Percentiles rank a stretch among this genome's conserved stretches.
phyloP scores from a whole-genome alignment of 179 eudicot species.

The Silene coronaria region DNA sequence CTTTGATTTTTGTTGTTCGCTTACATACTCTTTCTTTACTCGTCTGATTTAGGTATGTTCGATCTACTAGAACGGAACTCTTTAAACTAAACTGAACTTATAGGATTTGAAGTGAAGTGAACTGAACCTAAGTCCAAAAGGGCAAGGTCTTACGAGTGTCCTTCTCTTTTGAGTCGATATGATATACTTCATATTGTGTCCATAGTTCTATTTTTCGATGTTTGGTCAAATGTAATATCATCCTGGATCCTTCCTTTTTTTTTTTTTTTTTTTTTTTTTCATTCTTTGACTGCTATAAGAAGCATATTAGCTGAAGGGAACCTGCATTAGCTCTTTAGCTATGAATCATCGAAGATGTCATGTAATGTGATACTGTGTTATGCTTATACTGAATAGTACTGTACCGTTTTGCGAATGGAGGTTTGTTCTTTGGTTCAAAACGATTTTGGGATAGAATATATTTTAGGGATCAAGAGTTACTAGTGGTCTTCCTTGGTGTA shows the following conservation, averaged over 20 bases:
- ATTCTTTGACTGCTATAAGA: too few species aligned
- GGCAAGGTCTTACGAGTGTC: not conserved
- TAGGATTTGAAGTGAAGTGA: too few species aligned
- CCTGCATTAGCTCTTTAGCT: too few species aligned
- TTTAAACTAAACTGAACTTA: too few species aligned
- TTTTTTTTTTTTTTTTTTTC: too few species aligned
- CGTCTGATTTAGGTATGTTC: not conserved
- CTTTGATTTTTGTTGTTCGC: slow-evolving; percentile 1
- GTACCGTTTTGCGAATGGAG: not conserved
- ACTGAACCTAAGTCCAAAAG: too few species aligned
- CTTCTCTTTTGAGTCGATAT: not conserved
- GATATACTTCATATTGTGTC: too few species aligned
- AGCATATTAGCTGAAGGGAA: too few species aligned
- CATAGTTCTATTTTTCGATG: not conserved
- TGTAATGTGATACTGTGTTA: not conserved
- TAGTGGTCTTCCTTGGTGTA: not conserved
- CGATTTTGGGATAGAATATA: not conserved
- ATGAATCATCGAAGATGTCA: not conserved
- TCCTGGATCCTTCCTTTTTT: too few species aligned
- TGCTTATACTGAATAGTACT: not conserved
- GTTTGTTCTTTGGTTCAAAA: not conserved
- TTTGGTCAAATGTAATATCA: not conserved
- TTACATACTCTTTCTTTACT: not conserved
- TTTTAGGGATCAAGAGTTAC: not conserved
- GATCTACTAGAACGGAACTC: too few species aligned